These are phyloP conservation scores for Rutstroemia sydowiana DNA, from an alignment of 2,329 filamentous ascomycete genomes.

Conservation along the genomic window DNA sequence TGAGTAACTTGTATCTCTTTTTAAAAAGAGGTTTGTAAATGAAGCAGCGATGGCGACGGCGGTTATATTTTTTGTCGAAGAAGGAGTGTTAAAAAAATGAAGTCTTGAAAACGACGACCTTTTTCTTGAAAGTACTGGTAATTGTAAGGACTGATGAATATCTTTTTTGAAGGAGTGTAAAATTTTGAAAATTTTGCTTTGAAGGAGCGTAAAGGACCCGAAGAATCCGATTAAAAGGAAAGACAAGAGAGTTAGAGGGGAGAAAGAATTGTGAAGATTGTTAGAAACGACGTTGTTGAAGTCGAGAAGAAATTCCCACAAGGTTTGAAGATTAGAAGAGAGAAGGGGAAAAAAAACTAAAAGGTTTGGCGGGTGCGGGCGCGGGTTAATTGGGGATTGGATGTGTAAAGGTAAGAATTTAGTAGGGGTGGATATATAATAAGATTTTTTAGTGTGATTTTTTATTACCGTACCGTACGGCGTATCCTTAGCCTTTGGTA, in stretches of 20 bases:
- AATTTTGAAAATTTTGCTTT: neutral
- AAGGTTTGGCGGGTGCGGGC: neutral
- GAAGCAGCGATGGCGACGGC: neutral
- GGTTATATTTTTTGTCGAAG: neutral
- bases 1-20: neutral
- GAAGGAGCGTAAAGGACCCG: constrained; percentile 38
- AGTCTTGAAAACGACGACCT: too few species aligned
- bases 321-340: constrained; percentile 9
- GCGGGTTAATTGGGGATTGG: neutral
- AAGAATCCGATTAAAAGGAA: constrained; percentile 32
- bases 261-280: constrained; percentile 20
- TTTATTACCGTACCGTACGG: too few species aligned
- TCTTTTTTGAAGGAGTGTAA: constrained; percentile 16
- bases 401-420: neutral
- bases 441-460: too few species aligned
- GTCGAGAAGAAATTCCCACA: constrained; percentile 5
- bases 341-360: constrained; percentile 5
- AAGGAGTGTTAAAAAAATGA: constrained; percentile 8
- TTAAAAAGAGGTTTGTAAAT: constrained; percentile 1
- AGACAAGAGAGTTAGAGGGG: constrained; percentile 27
- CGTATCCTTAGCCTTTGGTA: too few species aligned
- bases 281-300: constrained; percentile 5
- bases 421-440: neutral
- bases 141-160: constrained; percentile 10
- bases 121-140: neutral